phyloP scores from a whole-genome alignment of 352 stramenopile species.

The Pythium periplocum region DNA sequence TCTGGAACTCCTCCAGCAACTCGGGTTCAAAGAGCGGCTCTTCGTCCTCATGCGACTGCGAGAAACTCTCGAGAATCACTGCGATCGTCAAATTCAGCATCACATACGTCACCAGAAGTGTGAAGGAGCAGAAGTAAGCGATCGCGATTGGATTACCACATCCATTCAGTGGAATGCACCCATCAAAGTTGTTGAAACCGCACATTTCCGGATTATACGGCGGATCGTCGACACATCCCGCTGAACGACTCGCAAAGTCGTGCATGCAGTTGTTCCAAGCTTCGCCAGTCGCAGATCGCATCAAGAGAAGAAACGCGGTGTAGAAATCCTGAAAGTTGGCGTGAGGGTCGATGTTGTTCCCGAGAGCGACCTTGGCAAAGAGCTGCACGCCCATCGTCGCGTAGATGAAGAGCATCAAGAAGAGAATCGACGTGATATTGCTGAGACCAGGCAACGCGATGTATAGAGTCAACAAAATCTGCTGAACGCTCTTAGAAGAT shows the following conservation, averaged over 20 bases:
- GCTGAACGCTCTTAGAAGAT: constrained; percentile 80
- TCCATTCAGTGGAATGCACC: constrained; percentile 64
- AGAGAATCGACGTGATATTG: constrained; percentile 90
- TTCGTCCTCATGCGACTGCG: constrained; percentile 74
- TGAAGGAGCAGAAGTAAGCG: constrained; percentile 83
- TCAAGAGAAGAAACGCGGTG: constrained; percentile 86
- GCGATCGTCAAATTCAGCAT: constrained; percentile 94
- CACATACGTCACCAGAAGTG: constrained; percentile 90
- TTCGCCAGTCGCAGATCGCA: constrained; percentile 90
- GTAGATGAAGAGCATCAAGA: constrained; percentile 94
- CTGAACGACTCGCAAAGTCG: constrained; percentile 40
- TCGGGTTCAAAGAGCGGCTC: constrained; percentile 85
- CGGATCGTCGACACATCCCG: constrained; percentile 59
- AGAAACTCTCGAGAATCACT: constrained; percentile 92
- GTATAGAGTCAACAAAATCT: constrained; percentile 90
- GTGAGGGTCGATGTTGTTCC: constrained; percentile 72
- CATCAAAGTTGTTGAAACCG: constrained; percentile 62
- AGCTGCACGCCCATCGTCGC: constrained; percentile 90
- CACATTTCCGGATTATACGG: constrained; percentile 63
- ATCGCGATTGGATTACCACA: constrained; percentile 67
- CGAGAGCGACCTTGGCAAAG: constrained; percentile 84
- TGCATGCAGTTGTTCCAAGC: constrained; percentile 94
- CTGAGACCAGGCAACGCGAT: constrained; percentile 82
- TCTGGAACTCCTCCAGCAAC: constrained; percentile 86
- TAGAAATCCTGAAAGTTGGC: constrained; percentile 92